Evolutionary conservation across 257 asterid species (phyloP), one percentile per base, ranked within the genome.

Genomic region (Nicotiana paniculata): DNA sequence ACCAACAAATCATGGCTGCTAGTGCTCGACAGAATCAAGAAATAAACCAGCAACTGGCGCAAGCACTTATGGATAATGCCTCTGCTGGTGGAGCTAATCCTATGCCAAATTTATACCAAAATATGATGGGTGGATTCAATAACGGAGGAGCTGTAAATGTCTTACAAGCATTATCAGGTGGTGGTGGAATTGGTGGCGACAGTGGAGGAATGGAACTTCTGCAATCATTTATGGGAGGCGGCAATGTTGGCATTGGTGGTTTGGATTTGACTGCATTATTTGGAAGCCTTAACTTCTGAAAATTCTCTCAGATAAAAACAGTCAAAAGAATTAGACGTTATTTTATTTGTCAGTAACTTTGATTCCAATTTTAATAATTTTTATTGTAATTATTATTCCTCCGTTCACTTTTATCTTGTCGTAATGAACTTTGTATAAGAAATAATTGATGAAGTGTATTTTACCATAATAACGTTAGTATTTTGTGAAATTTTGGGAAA

Each of bases 191-290:
- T 2, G 85, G 66, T 12, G 70, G 81, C 26, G 83, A 11, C 10
- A 0, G 7, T 37, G 89, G 87, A 64, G 86, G 82, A 51, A 12
- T 81, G 24, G 86, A 86, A 62, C 21, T 79, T 26, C 30, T 86
- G 76, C 92, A 90, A 58, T 72, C 87, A 21, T 69, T 89, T 17
- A 0, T 85, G 79, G 89, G 90, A 9, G 89, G 90, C 43, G 87
- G 86, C 8, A 63, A 66, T 48, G 57, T 4, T 53, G 57, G 18
- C 17, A 13, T 12, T 53, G 57, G 57, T 53, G 66, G 35, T 4
- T 39, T 70, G 12, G 77, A 28, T 24, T 74, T 74, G 24, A 26
- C 5, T 74, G 13, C 62, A 48, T 48, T 77, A 30, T 68, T 69
- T 77, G 81, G 81, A 85, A 35, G 72, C 61, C 81, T 77, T 82